phyloP scores from a whole-genome alignment of 768 basidiomycete species.

The Serpula lacrymans region DNA sequence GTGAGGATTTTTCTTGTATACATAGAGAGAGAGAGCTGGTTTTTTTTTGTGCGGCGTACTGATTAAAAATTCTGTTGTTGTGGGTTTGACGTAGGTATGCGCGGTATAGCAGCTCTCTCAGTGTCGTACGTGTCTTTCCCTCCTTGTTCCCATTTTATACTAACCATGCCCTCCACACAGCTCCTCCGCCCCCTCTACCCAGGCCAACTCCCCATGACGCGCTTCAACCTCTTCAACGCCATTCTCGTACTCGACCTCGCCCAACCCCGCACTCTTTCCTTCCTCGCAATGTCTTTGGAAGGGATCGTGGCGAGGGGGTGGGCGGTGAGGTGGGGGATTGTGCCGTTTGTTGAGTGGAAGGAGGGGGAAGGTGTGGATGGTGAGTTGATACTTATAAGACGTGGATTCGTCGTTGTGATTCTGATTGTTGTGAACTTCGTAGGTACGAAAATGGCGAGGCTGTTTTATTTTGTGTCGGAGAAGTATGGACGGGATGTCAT shows the following conservation, averaged over 20 bases:
- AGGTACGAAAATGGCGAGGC: constrained; percentile 68
- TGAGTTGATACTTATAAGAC: constrained; percentile 24
- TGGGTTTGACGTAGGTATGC: constrained; percentile 10
- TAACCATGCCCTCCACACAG: constrained; percentile 33
- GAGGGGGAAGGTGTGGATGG: constrained; percentile 36
- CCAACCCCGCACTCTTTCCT: constrained; percentile 50
- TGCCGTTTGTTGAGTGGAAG: constrained; percentile 63
- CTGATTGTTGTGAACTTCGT: constrained; percentile 6
- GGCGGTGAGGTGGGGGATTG: constrained; percentile 84
- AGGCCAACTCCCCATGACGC: constrained; percentile 72
- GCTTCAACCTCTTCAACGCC: constrained; percentile 79
- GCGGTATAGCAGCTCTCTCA: constrained; percentile 16
- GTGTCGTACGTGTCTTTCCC: constrained; percentile 4
- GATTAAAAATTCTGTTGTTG: constrained; percentile 3
- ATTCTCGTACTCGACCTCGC: constrained; percentile 82
- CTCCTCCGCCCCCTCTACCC: constrained; percentile 77
- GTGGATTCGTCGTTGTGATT: background rate
- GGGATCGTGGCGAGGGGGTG: constrained; percentile 69
- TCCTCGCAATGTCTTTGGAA: constrained; percentile 61
- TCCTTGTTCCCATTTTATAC: constrained; percentile 17
- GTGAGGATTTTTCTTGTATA: constrained; percentile 39
- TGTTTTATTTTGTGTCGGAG: constrained; percentile 66
- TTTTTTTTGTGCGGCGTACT: background rate
- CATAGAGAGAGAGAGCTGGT: background rate
- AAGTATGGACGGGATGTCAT: constrained; percentile 63